Conservation (phyloP, 2,329 filamentous ascomycete genomes). For the Endoconidiophora laricicola region DNA sequence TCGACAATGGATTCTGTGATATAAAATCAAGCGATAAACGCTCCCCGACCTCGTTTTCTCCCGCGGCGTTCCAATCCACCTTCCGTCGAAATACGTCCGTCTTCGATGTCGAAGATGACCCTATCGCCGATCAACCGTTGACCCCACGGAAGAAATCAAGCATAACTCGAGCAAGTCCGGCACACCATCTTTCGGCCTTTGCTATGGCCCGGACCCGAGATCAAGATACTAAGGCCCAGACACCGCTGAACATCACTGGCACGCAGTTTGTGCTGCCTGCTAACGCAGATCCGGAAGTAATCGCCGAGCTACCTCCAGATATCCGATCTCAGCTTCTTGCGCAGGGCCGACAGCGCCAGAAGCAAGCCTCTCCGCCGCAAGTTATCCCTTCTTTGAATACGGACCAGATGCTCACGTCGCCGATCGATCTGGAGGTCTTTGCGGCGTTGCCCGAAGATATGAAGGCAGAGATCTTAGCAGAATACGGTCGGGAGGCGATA, state of each 20-base stretch:
- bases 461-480: slow-evolving; percentile 63
- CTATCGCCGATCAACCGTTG: slow-evolving; percentile 3
- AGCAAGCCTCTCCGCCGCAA: not conserved
- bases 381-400: not conserved
- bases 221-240: slow-evolving; percentile 39
- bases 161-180: not conserved
- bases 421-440: slow-evolving; percentile 74
- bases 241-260: slow-evolving; percentile 60
- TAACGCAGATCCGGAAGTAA: slow-evolving; percentile 63
- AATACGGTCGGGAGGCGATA: slow-evolving; percentile 36
- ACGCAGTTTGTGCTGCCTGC: slow-evolving; percentile 86
- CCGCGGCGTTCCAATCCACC: not conserved
- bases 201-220: slow-evolving; percentile 31
- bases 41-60: not conserved
- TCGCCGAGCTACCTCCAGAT: slow-evolving; percentile 69
- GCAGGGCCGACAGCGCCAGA: slow-evolving; percentile 25
- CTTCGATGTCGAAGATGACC: slow-evolving; percentile 5
- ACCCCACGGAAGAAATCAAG: slow-evolving; percentile 1
- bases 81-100: slow-evolving; percentile 10
- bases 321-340: slow-evolving; percentile 61
- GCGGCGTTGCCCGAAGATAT: slow-evolving; percentile 72
- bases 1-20: slow-evolving; percentile 27
- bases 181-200: slow-evolving; percentile 31
- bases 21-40: not conserved
- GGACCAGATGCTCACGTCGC: slow-evolving; percentile 48